These are phyloP conservation scores for Skeletonema tropicum DNA, from an alignment of 108 stramenopile genomes.

Conservation along the genomic window DNA sequence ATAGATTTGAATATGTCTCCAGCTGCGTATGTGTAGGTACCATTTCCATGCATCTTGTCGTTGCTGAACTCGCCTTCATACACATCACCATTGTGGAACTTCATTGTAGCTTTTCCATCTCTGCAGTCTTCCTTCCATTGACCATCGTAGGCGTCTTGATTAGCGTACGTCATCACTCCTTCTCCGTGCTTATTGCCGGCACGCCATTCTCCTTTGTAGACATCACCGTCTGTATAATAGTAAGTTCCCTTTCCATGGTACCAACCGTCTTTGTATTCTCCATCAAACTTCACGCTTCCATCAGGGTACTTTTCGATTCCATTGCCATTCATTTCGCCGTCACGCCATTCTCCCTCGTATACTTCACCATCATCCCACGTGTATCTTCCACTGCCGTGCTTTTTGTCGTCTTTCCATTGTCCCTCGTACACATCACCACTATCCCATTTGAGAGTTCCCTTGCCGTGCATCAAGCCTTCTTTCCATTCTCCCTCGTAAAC, in stretches of 20 bases:
- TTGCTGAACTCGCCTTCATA: conserved; percentile 26
- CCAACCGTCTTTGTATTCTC: conserved; percentile 41
- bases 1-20: conserved; percentile 46
- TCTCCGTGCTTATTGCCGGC: conserved; percentile 37
- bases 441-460: background rate
- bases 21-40: conserved; percentile 31
- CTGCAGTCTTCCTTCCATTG: background rate
- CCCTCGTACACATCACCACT: conserved; percentile 18
- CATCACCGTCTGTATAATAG: conserved; percentile 26
- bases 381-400: conserved; percentile 28
- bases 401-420: conserved; percentile 28
- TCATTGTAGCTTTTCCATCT: conserved; percentile 1
- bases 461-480: background rate
- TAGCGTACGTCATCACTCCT: conserved; percentile 56
- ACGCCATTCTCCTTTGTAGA: conserved; percentile 63
- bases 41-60: conserved; percentile 37
- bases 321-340: conserved; percentile 50
- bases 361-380: conserved; percentile 27
- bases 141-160: conserved; percentile 10
- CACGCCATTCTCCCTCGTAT: conserved; percentile 50
- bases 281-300: conserved; percentile 53
- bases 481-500: conserved; percentile 45
- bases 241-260: too few relatives aligned
- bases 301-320: conserved; percentile 39
- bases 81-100: conserved; percentile 1